Evolutionary conservation across 352 stramenopile genomes (phyloP).

Genomic region (Elongisporangium prolatum): DNA sequence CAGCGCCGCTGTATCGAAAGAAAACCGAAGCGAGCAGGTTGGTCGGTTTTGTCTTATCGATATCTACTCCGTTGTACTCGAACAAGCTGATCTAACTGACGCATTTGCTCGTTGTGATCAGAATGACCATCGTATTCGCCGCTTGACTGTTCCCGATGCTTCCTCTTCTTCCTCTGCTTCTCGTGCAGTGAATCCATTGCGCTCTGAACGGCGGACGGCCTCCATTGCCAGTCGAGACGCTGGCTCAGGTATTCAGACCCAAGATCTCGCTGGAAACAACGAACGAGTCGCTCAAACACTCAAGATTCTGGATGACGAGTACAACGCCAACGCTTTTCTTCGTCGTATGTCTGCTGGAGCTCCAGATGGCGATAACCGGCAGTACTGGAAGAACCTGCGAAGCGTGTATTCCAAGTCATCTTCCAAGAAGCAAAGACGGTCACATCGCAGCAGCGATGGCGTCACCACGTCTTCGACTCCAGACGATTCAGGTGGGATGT

Average conservation of each 20-base stretch:
- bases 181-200: neutral
- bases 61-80: neutral
- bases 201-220: neutral
- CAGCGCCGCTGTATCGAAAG: neutral
- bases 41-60: neutral
- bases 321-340: conserved; percentile 51
- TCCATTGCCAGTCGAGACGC: neutral
- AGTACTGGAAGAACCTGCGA: conserved; percentile 33
- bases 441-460: conserved; percentile 26
- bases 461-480: conserved; percentile 12
- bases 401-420: conserved; percentile 68
- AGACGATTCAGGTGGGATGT: conserved; percentile 16
- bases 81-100: neutral
- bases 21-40: neutral
- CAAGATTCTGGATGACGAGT: conserved; percentile 69
- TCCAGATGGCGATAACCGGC: neutral
- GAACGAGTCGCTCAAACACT: conserved; percentile 70
- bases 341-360: conserved; percentile 9
- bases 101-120: conserved; percentile 4
- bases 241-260: conserved; percentile 34
- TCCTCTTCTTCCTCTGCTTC: neutral
- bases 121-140: neutral
- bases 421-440: conserved; percentile 59
- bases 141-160: neutral
- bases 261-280: conserved; percentile 55